These are phyloP conservation scores for Geotrichum macrosporum DNA, from an alignment of 1,139 yeast genomes.

Conservation along the genomic window DNA sequence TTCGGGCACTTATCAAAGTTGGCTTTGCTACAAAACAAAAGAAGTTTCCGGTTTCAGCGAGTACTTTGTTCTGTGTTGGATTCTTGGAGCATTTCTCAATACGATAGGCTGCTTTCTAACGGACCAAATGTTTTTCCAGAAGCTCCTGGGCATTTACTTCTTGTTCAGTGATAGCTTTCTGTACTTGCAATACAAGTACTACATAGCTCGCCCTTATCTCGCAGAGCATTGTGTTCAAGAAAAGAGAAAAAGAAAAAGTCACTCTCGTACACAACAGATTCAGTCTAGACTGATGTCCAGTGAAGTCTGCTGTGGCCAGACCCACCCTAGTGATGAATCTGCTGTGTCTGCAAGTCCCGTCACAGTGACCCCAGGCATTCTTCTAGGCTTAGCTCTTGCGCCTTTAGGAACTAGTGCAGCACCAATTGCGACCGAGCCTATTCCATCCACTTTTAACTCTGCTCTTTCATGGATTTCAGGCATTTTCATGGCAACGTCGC, in stretches of 20 bases:
- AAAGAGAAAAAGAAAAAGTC: conserved; percentile 6
- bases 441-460: conserved; percentile 1
- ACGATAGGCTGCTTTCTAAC: conserved; percentile 35
- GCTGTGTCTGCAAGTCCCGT: neutral
- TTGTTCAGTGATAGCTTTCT: conserved; percentile 30
- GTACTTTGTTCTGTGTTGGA: conserved; percentile 33
- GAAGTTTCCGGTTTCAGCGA: conserved; percentile 37
- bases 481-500: neutral
- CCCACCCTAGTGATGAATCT: neutral
- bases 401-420: conserved; percentile 18
- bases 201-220: conserved; percentile 22
- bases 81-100: conserved; percentile 35
- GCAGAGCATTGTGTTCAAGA: conserved; percentile 7
- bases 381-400: conserved; percentile 17
- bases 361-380: conserved; percentile 20
- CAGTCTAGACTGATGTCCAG: neutral
- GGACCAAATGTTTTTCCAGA: conserved; percentile 35
- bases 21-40: conserved; percentile 29
- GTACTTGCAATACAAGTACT: conserved; percentile 32
- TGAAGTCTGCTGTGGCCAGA: conserved; percentile 4
- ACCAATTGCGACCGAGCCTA: conserved; percentile 7
- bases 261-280: neutral
- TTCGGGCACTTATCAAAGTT: conserved; percentile 36
- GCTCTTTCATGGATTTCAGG: neutral
- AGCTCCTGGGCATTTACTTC: conserved; percentile 30